Base-by-base conservation (phyloP, 2,329 filamentous ascomycete species). In the Ophiostoma fasciatum region DNA sequence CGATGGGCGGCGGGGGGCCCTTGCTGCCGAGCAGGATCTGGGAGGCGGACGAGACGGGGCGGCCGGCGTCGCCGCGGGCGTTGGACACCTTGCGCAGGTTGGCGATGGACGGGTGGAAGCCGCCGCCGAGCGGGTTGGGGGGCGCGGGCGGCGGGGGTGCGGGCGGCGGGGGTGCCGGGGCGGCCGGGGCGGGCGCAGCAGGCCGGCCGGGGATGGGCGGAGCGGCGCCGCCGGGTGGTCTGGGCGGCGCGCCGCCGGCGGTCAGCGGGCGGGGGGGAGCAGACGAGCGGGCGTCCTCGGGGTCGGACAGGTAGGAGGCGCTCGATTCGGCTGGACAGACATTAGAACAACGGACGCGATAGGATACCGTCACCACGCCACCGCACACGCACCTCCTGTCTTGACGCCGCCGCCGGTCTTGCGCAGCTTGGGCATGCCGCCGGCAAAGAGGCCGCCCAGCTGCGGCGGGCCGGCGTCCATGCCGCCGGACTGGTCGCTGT, bases 381-480 rank as follows among this genome's bases (percentile, higher is more conserved):
- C n/a, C n/a, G 7, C 3, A 17, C 38, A 38, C 65, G 48, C 49
- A 69, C 68, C 68, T 54, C 77, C 82, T 2, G 82, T 88, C 56
- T 84, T 71, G 40, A 88, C 64, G 27, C 80, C 80, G 32, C 82
- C 87, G 38, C 84, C 81, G 4, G 78, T 71, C 62, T 92, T 94
- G 55, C 82, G 82, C 50, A 98, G 56, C 61, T 94, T 96, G 3
- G 90, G 90, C 73, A 96, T 96, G 26, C 88, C 90, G 25, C 84
- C 87, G 1, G 82, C 84, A 52, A 98, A 94, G 19, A 98, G 57
- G 1, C 90, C 90, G 21, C 66, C 88, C 10, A 96, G 58, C 53
- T 94, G 88, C 10, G 85, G 84, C 32, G 82, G 73, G 15, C 73
- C 57, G 2, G 58, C 59, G 14, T 57, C 46, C 11, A 52, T 53